Evolutionary conservation across 108 stramenopile species (phyloP).

Genomic region (Skeletonema tropicum): DNA sequence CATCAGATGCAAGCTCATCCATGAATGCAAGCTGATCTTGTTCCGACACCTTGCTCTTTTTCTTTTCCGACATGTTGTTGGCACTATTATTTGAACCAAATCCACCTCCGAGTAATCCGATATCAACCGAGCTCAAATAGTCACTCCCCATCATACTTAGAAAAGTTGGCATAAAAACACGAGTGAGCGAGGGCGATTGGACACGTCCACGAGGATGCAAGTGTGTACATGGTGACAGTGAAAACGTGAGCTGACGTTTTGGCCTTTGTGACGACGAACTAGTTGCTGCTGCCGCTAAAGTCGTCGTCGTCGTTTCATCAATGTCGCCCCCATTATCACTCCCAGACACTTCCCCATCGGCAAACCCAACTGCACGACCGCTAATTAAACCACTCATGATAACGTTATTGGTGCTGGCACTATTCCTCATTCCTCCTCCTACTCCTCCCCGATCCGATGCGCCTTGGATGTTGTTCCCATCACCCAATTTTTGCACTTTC

Average conservation of each 20-base stretch:
- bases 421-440: neutral
- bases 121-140: neutral
- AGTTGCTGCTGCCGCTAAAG: neutral
- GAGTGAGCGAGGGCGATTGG: slow-evolving; percentile 2
- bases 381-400: slow-evolving; percentile 40
- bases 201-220: slow-evolving; percentile 32
- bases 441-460: neutral
- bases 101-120: neutral
- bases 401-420: slow-evolving; percentile 5
- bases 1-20: slow-evolving; percentile 29
- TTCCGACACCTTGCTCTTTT: neutral
- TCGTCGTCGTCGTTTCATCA: too few species aligned
- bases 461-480: slow-evolving; percentile 15
- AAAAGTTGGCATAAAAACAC: neutral
- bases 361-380: neutral
- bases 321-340: slow-evolving; percentile 1
- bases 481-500: slow-evolving; percentile 22
- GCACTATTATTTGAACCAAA: neutral
- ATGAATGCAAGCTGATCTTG: slow-evolving; percentile 1
- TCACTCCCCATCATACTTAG: neutral
- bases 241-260: slow-evolving; percentile 10
- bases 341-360: slow-evolving; percentile 7
- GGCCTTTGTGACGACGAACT: neutral
- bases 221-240: slow-evolving; percentile 44
- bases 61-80: too few species aligned